phyloP scores from a whole-genome alignment of 164 flowering plant genomes.

The Vitis amurensis region DNA sequence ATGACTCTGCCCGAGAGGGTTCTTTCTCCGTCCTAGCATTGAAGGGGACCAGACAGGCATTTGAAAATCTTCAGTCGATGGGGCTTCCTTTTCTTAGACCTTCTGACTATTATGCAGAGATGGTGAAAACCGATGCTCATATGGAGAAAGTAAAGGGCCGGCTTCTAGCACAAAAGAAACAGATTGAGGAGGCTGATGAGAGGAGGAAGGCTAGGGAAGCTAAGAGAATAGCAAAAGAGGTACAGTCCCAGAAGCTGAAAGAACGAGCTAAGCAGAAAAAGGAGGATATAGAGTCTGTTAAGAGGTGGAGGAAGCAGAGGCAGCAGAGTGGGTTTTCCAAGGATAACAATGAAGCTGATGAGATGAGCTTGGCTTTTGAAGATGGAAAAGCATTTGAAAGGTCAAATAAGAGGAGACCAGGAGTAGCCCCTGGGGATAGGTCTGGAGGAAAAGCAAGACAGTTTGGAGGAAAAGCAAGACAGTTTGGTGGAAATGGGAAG shows the following conservation, averaged over 20 bases:
- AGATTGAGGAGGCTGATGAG: constrained; percentile 88
- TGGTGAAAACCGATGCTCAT: constrained; percentile 86
- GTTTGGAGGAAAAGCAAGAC: constrained; percentile 34
- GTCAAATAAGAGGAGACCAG: constrained; percentile 63
- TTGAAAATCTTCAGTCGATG: constrained; percentile 61
- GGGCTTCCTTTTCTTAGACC: constrained; percentile 88
- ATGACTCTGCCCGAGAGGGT: constrained; percentile 77
- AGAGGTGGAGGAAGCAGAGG: constrained; percentile 96
- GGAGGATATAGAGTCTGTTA: constrained; percentile 77
- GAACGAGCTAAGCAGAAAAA: constrained; percentile 87
- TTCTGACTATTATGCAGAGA: constrained; percentile 86
- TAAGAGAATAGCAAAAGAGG: constrained; percentile 76
- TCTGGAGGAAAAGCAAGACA: constrained; percentile 68
- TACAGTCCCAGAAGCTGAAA: constrained; percentile 75
- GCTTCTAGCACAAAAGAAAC: constrained; percentile 73
- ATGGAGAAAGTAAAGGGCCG: constrained; percentile 80
- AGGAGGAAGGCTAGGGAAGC: constrained; percentile 84
- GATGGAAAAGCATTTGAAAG: constrained; percentile 67
- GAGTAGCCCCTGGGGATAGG: constrained; percentile 79
- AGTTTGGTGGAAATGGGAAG: constrained; percentile 26
- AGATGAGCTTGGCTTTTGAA: constrained; percentile 42
- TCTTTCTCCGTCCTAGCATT: constrained; percentile 84
- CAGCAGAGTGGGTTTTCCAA: constrained; percentile 66
- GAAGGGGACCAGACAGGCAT: constrained; percentile 76
- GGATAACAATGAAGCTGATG: constrained; percentile 42